phyloP scores from a whole-genome alignment of 352 stramenopile species.

The Peronospora destructor region DNA sequence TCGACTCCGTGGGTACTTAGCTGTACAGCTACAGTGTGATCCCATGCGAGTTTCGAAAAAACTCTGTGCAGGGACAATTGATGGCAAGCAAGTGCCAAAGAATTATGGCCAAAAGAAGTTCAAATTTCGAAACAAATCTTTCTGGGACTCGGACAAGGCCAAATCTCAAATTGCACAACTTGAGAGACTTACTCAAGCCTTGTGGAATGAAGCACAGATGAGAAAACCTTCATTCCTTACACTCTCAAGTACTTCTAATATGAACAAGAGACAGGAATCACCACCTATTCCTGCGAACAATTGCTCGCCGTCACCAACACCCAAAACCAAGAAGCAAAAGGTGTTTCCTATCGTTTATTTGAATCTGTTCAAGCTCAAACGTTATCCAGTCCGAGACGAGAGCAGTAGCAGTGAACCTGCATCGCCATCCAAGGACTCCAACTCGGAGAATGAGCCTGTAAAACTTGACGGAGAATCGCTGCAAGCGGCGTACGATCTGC shows the following conservation, averaged over 20 bases:
- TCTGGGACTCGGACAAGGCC: conserved; percentile 48
- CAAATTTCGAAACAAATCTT: conserved; percentile 49
- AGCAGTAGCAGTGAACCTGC: conserved; percentile 17
- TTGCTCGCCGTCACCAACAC: conserved; percentile 27
- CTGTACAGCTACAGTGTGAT: conserved; percentile 69
- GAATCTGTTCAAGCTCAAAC: conserved; percentile 63
- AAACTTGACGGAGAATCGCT: conserved; percentile 60
- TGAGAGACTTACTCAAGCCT: conserved; percentile 40
- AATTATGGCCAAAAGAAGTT: conserved; percentile 82
- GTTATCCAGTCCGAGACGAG: conserved; percentile 13
- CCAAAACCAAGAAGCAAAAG: conserved; percentile 46
- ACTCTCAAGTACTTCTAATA: conserved; percentile 56
- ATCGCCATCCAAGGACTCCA: conserved; percentile 14
- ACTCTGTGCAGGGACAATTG: conserved; percentile 58
- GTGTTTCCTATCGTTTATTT: conserved; percentile 79
- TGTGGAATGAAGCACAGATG: conserved; percentile 56
- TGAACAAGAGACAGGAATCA: conserved; percentile 7
- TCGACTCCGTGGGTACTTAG: conserved; percentile 65
- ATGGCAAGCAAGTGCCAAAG: conserved; percentile 60
- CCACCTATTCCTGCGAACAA: conserved; percentile 21
- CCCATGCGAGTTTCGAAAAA: conserved; percentile 83
- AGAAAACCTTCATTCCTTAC: conserved; percentile 46
- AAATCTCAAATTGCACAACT: conserved; percentile 36
- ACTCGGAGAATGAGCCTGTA: conserved; percentile 26
- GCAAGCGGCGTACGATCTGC: conserved; percentile 59